Evolutionary conservation across 1,284 basidiomycete species (phyloP), one percentile per base, ranked within the genome.

Genomic region (Pseudozyma sp.): DNA sequence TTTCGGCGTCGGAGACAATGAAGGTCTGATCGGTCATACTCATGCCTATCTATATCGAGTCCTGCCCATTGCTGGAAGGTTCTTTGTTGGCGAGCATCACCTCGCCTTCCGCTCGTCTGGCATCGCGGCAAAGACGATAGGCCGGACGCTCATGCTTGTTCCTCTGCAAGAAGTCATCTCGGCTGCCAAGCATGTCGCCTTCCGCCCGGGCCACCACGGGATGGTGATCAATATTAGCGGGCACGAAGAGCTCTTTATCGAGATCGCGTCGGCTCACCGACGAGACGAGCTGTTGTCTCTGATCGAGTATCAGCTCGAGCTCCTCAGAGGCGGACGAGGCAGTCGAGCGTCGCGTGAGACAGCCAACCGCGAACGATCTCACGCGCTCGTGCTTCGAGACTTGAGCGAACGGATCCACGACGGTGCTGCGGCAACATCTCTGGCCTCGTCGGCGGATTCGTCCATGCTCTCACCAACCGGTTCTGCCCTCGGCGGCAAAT

Each of bases 171-270:
- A 98, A 82, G 89, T 98, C 48, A 87, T 97, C 37, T 89, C 92
- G 10, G 88, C 90, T 8, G 92, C 97, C 84, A 91, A 89, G 80
- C 91, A 92, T 16, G 93, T 91, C 82, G 93, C 94, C 0, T 93
- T 93, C 80, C 90, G 92, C 13, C 93, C 94, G 81, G 93, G 92
- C 3, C 93, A 94, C 78, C 89, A 92, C 75, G 96, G 94, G 7
- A 88, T 98, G 19, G 90, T 93, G 33, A 87, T 98, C 62, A 91
- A 97, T 55, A 90, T 99, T 74, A 92, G 92, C 79, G 96, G 96
- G 0, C 92, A 97, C 82, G 96, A 98, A 86, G 96, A 99, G 82
- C 59, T 99, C 3, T 99, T 98, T 86, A 92, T 98, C 76, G 96
- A 98, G 85, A 96, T 99, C 81, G 87, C 88, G 44, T 90, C 90